Percentiles rank a stretch among this genome's conserved stretches.
Conservation (phyloP, 169 alveolate genomes). For the Plasmodium fragile region DNA sequence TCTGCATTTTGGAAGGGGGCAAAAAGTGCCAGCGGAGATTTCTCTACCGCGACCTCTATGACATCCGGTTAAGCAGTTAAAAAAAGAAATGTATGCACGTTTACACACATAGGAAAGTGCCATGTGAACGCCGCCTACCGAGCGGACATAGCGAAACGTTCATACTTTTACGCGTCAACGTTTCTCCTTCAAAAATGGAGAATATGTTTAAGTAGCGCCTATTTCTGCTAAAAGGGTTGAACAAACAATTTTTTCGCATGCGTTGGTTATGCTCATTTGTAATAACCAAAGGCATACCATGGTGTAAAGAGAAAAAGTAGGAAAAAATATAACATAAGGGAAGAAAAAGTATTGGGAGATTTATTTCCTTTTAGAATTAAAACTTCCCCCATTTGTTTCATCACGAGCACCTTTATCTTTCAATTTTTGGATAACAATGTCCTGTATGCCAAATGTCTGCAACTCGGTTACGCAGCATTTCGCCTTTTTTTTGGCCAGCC, state of each 20-base stretch:
- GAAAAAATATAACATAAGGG: conserved; percentile 3
- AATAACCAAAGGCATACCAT: background rate
- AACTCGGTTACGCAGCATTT: background rate
- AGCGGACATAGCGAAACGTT: background rate
- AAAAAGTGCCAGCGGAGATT: background rate
- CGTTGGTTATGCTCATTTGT: background rate
- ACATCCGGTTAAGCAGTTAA: background rate
- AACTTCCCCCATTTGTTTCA: background rate
- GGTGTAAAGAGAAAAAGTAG: background rate
- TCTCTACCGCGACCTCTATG: background rate
- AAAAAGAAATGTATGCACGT: background rate
- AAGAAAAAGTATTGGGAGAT: background rate
- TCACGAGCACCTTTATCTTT: background rate
- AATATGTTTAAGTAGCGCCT: background rate
- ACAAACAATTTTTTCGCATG: background rate
- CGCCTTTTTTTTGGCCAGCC: background rate
- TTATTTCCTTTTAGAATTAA: background rate
- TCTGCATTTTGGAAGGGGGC: background rate
- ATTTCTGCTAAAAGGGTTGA: background rate
- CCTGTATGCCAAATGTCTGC: background rate
- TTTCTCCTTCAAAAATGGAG: background rate
- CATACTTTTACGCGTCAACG: background rate
- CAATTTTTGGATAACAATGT: background rate
- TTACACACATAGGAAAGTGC: background rate
- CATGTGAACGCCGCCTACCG: background rate